Evolutionary conservation across 202 grass and related monocot species (phyloP).

Genomic region (Brachypodium distachyon): DNA sequence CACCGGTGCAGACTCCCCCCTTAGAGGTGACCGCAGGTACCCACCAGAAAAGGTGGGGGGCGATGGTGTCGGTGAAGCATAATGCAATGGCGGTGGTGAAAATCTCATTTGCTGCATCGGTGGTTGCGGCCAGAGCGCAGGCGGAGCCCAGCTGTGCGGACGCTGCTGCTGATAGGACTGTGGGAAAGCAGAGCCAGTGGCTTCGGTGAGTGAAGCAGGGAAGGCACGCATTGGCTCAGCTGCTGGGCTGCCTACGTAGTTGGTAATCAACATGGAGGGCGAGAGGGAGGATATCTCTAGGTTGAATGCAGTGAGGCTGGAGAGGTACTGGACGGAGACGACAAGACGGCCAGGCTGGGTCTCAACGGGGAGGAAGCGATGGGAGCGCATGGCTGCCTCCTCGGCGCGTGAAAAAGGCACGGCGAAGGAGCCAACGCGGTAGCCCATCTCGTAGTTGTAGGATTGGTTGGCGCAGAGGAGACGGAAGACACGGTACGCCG

Average conservation of each 20-base stretch:
- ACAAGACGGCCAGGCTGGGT: conserved; percentile 64
- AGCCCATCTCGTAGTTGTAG: conserved; percentile 80
- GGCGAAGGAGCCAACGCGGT: conserved; percentile 53
- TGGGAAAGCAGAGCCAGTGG: conserved; percentile 33
- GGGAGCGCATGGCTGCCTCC: conserved; percentile 40
- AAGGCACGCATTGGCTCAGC: conserved; percentile 64
- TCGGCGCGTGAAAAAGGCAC: conserved; percentile 64
- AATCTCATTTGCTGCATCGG: conserved; percentile 32
- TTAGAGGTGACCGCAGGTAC: conserved; percentile 34
- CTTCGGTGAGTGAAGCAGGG: conserved; percentile 59
- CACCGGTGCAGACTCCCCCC: conserved; percentile 44
- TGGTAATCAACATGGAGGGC: conserved; percentile 55
- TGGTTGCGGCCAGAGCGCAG: conserved; percentile 25
- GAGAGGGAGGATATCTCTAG: conserved; percentile 63
- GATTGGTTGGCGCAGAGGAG: conserved; percentile 60
- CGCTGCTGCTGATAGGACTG: conserved; percentile 36
- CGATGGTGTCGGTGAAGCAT: conserved; percentile 59
- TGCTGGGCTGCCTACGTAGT: conserved; percentile 72
- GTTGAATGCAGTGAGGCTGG: conserved; percentile 53
- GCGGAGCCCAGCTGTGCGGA: conserved; percentile 57
- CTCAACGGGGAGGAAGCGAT: conserved; percentile 54
- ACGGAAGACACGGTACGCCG: conserved; percentile 64
- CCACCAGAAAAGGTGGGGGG: conserved; percentile 52
- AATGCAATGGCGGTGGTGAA: conserved; percentile 41
- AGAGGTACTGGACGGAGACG: conserved; percentile 68